These are phyloP conservation scores for Trichoderma sp. DNA, from an alignment of 2,329 filamentous ascomycete genomes.

Conservation along the genomic window DNA sequence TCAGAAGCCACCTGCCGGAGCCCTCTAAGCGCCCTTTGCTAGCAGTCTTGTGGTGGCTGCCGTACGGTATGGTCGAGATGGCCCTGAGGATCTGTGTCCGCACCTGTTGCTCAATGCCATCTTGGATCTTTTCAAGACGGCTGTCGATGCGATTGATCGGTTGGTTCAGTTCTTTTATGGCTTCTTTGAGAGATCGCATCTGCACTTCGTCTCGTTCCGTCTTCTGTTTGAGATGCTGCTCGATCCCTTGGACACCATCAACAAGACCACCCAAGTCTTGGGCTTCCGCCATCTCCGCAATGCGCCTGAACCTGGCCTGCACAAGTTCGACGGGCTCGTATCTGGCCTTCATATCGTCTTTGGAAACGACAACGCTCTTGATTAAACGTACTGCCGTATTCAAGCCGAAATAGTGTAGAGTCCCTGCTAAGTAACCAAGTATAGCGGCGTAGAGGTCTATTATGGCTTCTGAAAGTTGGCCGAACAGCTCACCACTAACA, in stretches of 20 bases:
- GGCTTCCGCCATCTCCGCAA: conserved; percentile 6
- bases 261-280: conserved; percentile 11
- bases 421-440: not conserved
- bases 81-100: conserved; percentile 7
- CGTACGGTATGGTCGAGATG: conserved; percentile 16
- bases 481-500: not conserved
- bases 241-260: not conserved
- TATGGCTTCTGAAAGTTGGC: conserved; percentile 2
- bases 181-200: not conserved
- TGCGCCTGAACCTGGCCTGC: conserved; percentile 1
- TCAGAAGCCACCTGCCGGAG: conserved; percentile 15
- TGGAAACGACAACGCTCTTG: conserved; percentile 13
- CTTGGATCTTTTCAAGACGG: conserved; percentile 1
- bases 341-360: conserved; percentile 1
- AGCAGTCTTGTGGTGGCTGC: conserved; percentile 11
- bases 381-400: conserved; percentile 3
- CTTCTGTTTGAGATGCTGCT: conserved; percentile 5
- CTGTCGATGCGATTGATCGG: conserved; percentile 12
- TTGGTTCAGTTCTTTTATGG: not conserved
- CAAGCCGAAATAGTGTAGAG: conserved; percentile 7
- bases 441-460: conserved; percentile 17
- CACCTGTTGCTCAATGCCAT: conserved; percentile 12
- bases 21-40: conserved; percentile 18
- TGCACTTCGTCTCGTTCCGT: not conserved
- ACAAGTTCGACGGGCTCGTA: conserved; percentile 12